Evolutionary conservation across 768 basidiomycete species (phyloP).

Genomic region (Lyophyllum decastes): DNA sequence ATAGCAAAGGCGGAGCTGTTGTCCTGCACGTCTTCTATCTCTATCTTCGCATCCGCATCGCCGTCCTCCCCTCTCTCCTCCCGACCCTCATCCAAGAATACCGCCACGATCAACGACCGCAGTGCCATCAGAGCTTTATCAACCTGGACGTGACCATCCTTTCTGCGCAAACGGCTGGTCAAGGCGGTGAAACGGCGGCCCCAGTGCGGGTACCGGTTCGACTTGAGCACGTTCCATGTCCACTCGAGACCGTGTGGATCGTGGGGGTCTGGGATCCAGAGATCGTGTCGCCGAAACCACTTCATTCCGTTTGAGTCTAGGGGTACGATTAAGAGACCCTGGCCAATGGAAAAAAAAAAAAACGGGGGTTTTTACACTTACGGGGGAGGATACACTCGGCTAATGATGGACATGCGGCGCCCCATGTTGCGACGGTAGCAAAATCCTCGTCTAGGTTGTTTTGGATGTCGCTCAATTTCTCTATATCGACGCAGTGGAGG

Average conservation of each 20-base stretch:
- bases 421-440: slow-evolving; percentile 37
- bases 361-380: slow-evolving; percentile 17
- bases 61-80: background rate
- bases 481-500: slow-evolving; percentile 34
- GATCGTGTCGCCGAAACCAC: slow-evolving; percentile 15
- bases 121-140: background rate
- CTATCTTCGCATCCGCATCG: background rate
- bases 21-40: background rate
- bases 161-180: background rate
- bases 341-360: background rate
- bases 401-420: slow-evolving; percentile 35
- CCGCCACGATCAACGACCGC: background rate
- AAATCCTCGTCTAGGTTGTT: slow-evolving; percentile 36
- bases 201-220: slow-evolving; percentile 25
- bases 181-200: background rate
- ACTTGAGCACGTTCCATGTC: slow-evolving; percentile 21
- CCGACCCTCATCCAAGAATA: background rate
- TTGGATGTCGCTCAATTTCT: slow-evolving; percentile 26
- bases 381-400: slow-evolving; percentile 36
- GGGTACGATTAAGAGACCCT: no score
- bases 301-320: slow-evolving; percentile 16
- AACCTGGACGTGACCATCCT: background rate
- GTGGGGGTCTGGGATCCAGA: slow-evolving; percentile 29
- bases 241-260: slow-evolving; percentile 22
- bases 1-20: background rate